phyloP scores from a whole-genome alignment of 129 eudicot species.

The Artemisia annua region DNA sequence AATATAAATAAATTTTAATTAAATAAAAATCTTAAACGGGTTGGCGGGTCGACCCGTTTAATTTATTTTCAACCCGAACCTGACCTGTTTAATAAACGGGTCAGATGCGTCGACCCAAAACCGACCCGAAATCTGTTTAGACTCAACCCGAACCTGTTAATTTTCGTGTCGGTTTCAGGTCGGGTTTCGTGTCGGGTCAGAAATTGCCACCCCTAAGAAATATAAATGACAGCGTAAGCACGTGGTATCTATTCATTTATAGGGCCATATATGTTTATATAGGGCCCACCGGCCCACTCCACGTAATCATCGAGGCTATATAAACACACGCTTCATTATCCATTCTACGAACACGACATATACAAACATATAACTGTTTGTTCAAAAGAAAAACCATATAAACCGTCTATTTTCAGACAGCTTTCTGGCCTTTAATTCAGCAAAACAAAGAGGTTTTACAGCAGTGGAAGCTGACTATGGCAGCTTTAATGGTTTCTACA shows the following conservation, averaged over 20 bases:
- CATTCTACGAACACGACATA: conserved; percentile 19
- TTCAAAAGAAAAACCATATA: neutral
- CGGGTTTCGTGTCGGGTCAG: no score
- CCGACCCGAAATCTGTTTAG: no score
- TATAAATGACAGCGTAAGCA: conserved; percentile 6
- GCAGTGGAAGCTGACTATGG: conserved; percentile 28
- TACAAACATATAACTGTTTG: neutral
- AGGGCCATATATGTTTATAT: conserved; percentile 16
- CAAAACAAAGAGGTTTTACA: neutral
- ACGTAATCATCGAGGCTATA: conserved; percentile 4
- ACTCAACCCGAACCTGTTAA: no score
- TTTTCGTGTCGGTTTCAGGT: no score
- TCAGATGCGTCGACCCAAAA: no score
- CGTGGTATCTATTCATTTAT: conserved; percentile 30
- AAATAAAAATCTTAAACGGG: no score
- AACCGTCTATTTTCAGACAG: neutral
- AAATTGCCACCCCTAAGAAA: no score
- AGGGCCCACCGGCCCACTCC: neutral
- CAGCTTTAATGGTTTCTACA: conserved; percentile 20
- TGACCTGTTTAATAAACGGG: no score
- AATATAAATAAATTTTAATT: no score
- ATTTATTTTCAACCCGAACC: no score
- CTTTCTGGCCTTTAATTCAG: neutral
- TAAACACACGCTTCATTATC: conserved; percentile 26
- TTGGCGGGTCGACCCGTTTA: no score